These are phyloP conservation scores for Fusarium sp. DNA, from an alignment of 2,329 filamentous ascomycete genomes.

Conservation along the genomic window DNA sequence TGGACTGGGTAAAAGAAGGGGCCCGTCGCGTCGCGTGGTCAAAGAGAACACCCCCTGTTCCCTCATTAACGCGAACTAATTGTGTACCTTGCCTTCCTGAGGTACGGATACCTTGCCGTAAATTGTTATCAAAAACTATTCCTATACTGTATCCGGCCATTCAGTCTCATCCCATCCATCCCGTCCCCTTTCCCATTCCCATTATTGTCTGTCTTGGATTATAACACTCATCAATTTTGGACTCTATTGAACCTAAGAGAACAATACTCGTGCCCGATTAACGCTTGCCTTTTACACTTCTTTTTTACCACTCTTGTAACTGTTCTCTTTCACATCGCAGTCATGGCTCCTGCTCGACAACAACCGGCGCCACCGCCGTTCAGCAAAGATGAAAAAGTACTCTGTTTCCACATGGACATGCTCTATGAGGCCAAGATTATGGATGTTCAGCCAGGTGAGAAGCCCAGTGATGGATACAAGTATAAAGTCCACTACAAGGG, in stretches of 20 bases:
- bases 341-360: slow-evolving; percentile 57
- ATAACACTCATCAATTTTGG: slow-evolving; percentile 7
- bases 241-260: not conserved
- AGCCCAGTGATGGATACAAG: slow-evolving; percentile 75
- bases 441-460: slow-evolving; percentile 77
- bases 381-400: slow-evolving; percentile 88
- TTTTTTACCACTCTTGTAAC: slow-evolving; percentile 17
- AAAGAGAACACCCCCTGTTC: slow-evolving; percentile 17
- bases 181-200: slow-evolving; percentile 17
- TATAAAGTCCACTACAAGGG: slow-evolving; percentile 99
- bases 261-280: not conserved
- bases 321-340: slow-evolving; percentile 29
- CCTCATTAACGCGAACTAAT: slow-evolving; percentile 32
- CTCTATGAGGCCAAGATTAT: slow-evolving; percentile 98
- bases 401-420: slow-evolving; percentile 97
- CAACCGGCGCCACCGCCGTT: slow-evolving; percentile 61
- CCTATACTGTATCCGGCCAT: slow-evolving; percentile 27
- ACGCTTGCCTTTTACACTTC: not conserved
- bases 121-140: slow-evolving; percentile 25
- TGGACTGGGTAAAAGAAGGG: slow-evolving; percentile 3
- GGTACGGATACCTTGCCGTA: slow-evolving; percentile 11
- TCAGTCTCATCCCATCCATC: slow-evolving; percentile 9
- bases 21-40: slow-evolving; percentile 31
- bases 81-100: slow-evolving; percentile 27
- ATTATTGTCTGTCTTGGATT: slow-evolving; percentile 13